A percentile compares a stretch with the other conserved stretches of the same genome.
These are phyloP conservation scores for Aspergillus sp. DNA, from an alignment of 2,329 filamentous ascomycete species.

Conservation along the genomic window DNA sequence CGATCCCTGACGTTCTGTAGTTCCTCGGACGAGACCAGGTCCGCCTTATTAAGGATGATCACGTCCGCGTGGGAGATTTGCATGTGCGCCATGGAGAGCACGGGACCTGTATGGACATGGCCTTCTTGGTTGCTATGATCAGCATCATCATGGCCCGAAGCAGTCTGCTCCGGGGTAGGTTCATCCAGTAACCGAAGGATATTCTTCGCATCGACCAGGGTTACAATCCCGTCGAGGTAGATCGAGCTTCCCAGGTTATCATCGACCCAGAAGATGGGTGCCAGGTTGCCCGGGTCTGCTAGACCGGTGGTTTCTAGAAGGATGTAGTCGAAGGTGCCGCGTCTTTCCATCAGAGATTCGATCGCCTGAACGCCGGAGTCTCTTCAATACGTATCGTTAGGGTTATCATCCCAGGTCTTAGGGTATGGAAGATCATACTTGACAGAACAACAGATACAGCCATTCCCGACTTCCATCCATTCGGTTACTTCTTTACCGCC, in stretches of 20 bases:
- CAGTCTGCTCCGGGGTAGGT: constrained; percentile 34
- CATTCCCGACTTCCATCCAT: constrained; percentile 94
- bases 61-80: constrained; percentile 97
- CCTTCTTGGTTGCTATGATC: constrained; percentile 40
- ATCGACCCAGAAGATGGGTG: constrained; percentile 95
- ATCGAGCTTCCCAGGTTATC: constrained; percentile 91
- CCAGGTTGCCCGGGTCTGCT: constrained; percentile 90
- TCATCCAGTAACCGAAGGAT: constrained; percentile 76
- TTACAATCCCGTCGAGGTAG: constrained; percentile 94
- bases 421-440: constrained; percentile 50
- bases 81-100: constrained; percentile 86
- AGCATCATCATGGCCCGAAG: constrained; percentile 26
- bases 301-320: constrained; percentile 92
- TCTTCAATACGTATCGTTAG: constrained; percentile 35
- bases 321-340: constrained; percentile 93
- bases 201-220: constrained; percentile 90
- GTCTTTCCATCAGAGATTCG: constrained; percentile 89
- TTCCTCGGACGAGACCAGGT: constrained; percentile 65
- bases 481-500: constrained; percentile 76
- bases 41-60: constrained; percentile 86
- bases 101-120: constrained; percentile 46
- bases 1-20: constrained; percentile 61
- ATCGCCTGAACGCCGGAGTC: constrained; percentile 91
- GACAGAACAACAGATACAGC: constrained; percentile 95
- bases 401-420: not conserved